Evolutionary conservation across 2,329 filamentous ascomycete genomes (phyloP).

Genomic region (Colletotrichum lindemuthianum): DNA sequence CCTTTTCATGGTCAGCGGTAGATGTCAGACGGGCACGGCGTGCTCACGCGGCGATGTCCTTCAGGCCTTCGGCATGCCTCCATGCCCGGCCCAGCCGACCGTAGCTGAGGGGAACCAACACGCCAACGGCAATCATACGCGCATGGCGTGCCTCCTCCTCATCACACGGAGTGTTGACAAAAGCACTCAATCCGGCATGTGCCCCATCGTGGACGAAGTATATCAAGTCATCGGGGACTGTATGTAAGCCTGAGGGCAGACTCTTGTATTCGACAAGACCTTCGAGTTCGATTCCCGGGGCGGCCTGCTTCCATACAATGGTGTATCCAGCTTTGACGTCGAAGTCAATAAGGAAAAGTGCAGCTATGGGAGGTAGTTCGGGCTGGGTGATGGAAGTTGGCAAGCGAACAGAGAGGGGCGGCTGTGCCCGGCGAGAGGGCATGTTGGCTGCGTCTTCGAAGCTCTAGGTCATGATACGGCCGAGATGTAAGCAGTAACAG

Average conservation of each 20-base stretch:
- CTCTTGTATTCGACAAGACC: slow-evolving; percentile 96
- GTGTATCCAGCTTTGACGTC: slow-evolving; percentile 93
- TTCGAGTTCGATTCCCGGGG: slow-evolving; percentile 77
- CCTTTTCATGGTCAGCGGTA: slow-evolving; percentile 47
- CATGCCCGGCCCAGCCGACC: slow-evolving; percentile 88
- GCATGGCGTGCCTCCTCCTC: slow-evolving; percentile 84
- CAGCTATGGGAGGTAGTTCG: slow-evolving; percentile 72
- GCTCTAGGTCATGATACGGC: slow-evolving; percentile 20
- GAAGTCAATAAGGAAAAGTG: slow-evolving; percentile 89
- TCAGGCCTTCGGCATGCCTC: slow-evolving; percentile 83
- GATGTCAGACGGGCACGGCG: slow-evolving; percentile 35
- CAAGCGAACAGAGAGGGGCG: slow-evolving; percentile 52
- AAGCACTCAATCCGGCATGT: slow-evolving; percentile 90
- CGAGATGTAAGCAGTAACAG: neutral
- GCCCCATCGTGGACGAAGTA: slow-evolving; percentile 89
- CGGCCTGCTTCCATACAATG: slow-evolving; percentile 85
- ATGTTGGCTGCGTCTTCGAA: slow-evolving; percentile 23
- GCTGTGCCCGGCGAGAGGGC: slow-evolving; percentile 51
- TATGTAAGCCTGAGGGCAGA: slow-evolving; percentile 90
- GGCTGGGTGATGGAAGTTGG: slow-evolving; percentile 45
- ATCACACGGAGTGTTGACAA: slow-evolving; percentile 83
- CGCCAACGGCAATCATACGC: slow-evolving; percentile 90
- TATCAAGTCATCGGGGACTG: slow-evolving; percentile 86
- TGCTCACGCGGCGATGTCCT: slow-evolving; percentile 75
- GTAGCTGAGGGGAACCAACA: slow-evolving; percentile 85